Evolutionary conservation across 768 basidiomycete genomes (phyloP).

Genomic region (Hygrocybe coccinea): DNA sequence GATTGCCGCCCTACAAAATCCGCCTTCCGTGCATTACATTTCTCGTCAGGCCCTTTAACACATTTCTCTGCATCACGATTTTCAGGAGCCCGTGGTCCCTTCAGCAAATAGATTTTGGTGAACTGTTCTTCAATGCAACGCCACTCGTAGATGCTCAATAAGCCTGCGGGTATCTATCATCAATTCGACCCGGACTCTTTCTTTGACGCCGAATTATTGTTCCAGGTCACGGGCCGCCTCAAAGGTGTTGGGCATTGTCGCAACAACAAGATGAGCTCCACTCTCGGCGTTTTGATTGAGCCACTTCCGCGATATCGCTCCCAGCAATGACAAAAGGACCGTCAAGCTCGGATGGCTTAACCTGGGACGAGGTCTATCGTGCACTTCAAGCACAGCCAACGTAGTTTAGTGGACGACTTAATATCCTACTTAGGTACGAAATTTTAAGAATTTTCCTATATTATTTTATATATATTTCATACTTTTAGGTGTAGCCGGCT

Average conservation of each 20-base stretch:
- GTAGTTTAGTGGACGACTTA: slow-evolving; percentile 61
- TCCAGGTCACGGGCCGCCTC: no score
- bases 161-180: slow-evolving; percentile 45
- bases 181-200: slow-evolving; percentile 41
- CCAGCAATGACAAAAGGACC: slow-evolving; percentile 36
- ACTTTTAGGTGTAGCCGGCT: slow-evolving; percentile 43
- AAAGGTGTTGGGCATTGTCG: slow-evolving; percentile 57
- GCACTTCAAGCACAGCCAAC: slow-evolving; percentile 47
- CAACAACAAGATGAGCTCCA: slow-evolving; percentile 57
- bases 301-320: slow-evolving; percentile 45
- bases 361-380: slow-evolving; percentile 62
- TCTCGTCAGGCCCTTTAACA: no score
- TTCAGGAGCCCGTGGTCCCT: slow-evolving; percentile 54
- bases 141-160: not conserved
- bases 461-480: no score
- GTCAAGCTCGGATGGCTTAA: slow-evolving; percentile 41
- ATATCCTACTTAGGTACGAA: slow-evolving; percentile 45
- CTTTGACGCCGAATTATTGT: not conserved
- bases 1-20: no score
- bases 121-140: slow-evolving; percentile 10
- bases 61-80: no score
- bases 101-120: slow-evolving; percentile 49
- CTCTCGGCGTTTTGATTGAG: slow-evolving; percentile 53
- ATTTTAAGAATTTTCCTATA: no score
- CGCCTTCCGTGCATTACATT: no score